Evolutionary conservation across 371 early-diverging fungal genomes (phyloP).

Genomic region (Actinomucor elegans): DNA sequence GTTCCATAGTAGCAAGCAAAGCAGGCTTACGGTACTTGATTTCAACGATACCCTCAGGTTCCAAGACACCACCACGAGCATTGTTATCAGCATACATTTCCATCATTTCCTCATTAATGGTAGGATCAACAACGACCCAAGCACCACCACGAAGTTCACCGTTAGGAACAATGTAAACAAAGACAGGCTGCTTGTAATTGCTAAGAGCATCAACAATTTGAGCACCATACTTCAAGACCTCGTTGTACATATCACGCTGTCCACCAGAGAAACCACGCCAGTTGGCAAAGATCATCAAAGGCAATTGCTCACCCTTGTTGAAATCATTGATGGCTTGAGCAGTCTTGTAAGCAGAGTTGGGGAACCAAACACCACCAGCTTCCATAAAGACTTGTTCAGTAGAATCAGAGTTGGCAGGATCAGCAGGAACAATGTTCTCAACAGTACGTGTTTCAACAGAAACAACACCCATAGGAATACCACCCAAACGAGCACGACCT

Average conservation of each 20-base stretch:
- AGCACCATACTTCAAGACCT: constrained; percentile 96
- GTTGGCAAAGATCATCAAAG: constrained; percentile 98
- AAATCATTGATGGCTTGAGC: constrained; percentile 98
- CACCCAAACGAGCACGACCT: constrained; percentile 95
- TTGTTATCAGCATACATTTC: constrained; percentile 96
- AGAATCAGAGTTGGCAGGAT: constrained; percentile 90
- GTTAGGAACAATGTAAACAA: constrained; percentile 94
- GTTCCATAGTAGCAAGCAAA: constrained; percentile 88
- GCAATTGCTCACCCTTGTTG: constrained; percentile 97
- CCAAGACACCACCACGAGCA: constrained; percentile 94
- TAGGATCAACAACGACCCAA: constrained; percentile 98
- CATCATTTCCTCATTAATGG: constrained; percentile 97
- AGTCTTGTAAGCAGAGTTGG: constrained; percentile 98
- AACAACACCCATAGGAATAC: constrained; percentile 96
- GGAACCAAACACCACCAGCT: constrained; percentile 98
- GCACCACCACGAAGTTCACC: constrained; percentile 99
- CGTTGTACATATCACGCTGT: constrained; percentile 98
- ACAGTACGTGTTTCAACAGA: constrained; percentile 94
- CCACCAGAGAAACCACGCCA: constrained; percentile 99
- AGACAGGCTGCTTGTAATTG: constrained; percentile 94
- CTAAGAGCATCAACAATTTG: constrained; percentile 96
- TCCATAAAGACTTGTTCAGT: constrained; percentile 87
- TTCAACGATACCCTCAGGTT: constrained; percentile 98
- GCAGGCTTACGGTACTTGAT: constrained; percentile 98
- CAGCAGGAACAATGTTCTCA: constrained; percentile 91